A percentile compares a stretch with the other conserved stretches of the same genome.
Evolutionary conservation across 371 early-diverging fungal genomes (phyloP).

Genomic region (Massospora cicadina): DNA sequence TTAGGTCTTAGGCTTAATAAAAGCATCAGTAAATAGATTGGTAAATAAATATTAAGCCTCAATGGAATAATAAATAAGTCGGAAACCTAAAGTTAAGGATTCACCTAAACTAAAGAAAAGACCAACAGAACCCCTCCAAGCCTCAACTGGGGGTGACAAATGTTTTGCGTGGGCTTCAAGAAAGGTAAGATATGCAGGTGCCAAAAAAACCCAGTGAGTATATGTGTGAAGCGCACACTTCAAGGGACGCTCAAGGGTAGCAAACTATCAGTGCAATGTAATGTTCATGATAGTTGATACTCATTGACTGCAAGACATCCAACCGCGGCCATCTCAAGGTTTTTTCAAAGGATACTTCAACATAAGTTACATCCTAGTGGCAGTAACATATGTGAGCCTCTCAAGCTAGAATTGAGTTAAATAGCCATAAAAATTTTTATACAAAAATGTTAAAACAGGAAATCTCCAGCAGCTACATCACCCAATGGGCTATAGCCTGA

Average conservation of each 20-base stretch:
- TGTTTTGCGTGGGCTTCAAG: not conserved
- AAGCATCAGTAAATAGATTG: too few species aligned
- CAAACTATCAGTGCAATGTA: not conserved
- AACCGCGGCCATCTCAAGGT: not conserved
- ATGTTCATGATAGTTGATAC: not conserved
- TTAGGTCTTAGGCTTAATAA: too few species aligned
- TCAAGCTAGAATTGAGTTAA: not conserved
- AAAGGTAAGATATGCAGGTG: not conserved
- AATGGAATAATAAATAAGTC: too few species aligned
- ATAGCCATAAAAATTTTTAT: not conserved
- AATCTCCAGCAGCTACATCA: not conserved
- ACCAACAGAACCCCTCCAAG: too few species aligned
- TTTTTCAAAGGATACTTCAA: not conserved
- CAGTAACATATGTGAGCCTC: not conserved
- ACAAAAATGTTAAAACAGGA: not conserved
- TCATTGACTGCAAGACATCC: not conserved
- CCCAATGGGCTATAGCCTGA: not conserved
- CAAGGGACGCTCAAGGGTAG: not conserved
- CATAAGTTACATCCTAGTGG: not conserved
- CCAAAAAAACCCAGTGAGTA: too few species aligned
- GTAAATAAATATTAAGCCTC: too few species aligned
- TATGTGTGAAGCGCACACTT: not conserved
- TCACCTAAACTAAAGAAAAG: too few species aligned
- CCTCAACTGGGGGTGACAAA: too few species aligned
- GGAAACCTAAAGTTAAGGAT: too few species aligned